Evolutionary conservation across 352 stramenopile species (phyloP), one percentile per base, ranked within the genome.

Genomic region (Pythium chondricola): DNA sequence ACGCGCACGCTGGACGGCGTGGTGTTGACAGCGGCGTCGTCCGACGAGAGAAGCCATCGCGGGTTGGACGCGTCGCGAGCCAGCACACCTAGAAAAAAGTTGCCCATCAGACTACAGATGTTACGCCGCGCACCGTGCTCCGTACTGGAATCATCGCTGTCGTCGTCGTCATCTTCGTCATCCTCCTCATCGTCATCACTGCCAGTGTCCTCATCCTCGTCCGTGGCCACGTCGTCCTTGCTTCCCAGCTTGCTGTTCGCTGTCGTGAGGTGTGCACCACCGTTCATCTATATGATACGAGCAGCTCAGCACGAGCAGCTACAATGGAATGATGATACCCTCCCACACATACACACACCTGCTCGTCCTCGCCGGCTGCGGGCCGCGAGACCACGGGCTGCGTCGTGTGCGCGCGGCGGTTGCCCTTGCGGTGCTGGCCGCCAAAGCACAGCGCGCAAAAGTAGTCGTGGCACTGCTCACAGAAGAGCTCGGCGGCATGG

Each of bases 381-480:
- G n/a, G n/a, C n/a, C n/a, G n/a, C 17, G 52, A 21, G 7, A 68
- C 57, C 46, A 87, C 67, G 30, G 77, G 79, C 65, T 95, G 83
- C 56, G 74, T 82, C 54, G 81, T 93, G 64, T 95, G 82, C 32
- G 56, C 62, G 43, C 72, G 63, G 42, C 83, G 64, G 47, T 87
- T 88, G 32, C 83, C 83, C 53, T 93, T 93, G 58, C 83, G 83
- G 52, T 95, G 83, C 64, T 95, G 83, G 3, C 77, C 80, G 26
- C 71, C 73, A 32, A 66, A 92, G 66, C 83, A 95, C 6, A 95
- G 59, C 46, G 85, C 75, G 40, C 83, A 95, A 48, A 91, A 95
- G 57, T 92, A 89, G 64, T 95, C 82, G 57, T 90, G 74, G 52
- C 84, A 95, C 58, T 93, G 79, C 65, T 93, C 84, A 50, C 84